phyloP scores from a whole-genome alignment of 2,329 filamentous ascomycete genomes.

The Elsinoe batatas region DNA sequence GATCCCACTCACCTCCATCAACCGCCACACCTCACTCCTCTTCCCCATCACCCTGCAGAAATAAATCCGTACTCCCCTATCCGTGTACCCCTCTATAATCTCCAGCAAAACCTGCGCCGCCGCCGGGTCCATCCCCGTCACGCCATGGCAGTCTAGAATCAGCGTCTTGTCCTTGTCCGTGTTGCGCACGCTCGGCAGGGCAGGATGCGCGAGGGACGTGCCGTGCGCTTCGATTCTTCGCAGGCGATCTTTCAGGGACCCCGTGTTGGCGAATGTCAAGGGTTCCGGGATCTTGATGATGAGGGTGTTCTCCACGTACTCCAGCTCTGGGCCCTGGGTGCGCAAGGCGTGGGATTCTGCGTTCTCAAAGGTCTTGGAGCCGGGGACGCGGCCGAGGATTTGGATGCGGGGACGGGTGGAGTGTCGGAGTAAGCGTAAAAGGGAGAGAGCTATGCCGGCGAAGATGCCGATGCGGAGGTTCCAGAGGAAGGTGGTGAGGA shows the following conservation, averaged over 20 bases:
- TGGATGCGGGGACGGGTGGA: conserved; percentile 88
- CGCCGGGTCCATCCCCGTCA: conserved; percentile 86
- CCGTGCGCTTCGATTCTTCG: conserved; percentile 81
- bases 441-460: conserved; percentile 80
- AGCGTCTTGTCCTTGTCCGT: conserved; percentile 82
- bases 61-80: conserved; percentile 65
- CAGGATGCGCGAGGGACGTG: conserved; percentile 74
- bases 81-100: conserved; percentile 73
- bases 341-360: conserved; percentile 51
- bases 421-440: conserved; percentile 83
- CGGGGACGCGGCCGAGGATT: conserved; percentile 81
- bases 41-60: conserved; percentile 51
- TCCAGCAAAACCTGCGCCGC: conserved; percentile 85
- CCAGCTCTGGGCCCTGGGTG: conserved; percentile 39
- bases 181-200: conserved; percentile 65
- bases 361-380: conserved; percentile 72
- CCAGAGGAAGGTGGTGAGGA: conserved; percentile 87
- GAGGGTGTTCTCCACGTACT: conserved; percentile 83
- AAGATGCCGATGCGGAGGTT: conserved; percentile 89
- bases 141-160: conserved; percentile 97
- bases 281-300: conserved; percentile 98
- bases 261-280: conserved; percentile 92
- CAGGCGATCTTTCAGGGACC: conserved; percentile 67
- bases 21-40: conserved; percentile 52
- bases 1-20: conserved; percentile 75